Evolutionary conservation across 148 eudicot genomes (phyloP).

Genomic region (Chenopodium formosanum): DNA sequence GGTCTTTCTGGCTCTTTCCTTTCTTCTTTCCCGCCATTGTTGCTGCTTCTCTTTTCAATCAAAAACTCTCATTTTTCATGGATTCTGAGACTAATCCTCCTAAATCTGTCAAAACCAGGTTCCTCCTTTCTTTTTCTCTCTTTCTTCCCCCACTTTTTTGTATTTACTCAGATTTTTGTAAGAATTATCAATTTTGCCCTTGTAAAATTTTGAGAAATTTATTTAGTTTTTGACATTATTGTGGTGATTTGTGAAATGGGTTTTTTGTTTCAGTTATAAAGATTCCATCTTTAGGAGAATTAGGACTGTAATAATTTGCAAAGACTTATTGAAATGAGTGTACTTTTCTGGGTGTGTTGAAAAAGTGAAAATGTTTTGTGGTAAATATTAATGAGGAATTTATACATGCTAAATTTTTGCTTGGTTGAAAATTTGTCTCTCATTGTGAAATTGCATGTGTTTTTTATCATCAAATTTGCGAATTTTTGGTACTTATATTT

Average conservation of each 20-base stretch:
- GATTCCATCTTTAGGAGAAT: background rate
- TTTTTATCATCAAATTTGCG: background rate
- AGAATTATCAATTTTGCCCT: background rate
- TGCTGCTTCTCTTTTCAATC: background rate
- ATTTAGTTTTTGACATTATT: background rate
- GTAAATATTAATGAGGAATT: background rate
- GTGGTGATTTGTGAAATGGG: slow-evolving; percentile 5
- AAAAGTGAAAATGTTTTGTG: background rate
- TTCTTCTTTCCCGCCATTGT: slow-evolving; percentile 25
- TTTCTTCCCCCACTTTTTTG: background rate
- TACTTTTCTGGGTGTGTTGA: background rate
- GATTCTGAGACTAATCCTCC: slow-evolving; percentile 21
- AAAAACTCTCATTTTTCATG: slow-evolving; percentile 6
- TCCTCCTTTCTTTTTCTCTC: background rate
- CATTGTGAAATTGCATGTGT: background rate
- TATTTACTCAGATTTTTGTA: background rate
- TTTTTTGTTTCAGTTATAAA: background rate
- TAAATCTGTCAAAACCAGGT: slow-evolving; percentile 29
- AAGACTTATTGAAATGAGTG: background rate
- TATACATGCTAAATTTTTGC: background rate
- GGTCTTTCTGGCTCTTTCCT: background rate
- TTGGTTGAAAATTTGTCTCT: background rate
- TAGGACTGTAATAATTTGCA: background rate
- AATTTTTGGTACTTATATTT: background rate
- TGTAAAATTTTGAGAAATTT: background rate